A percentile compares a stretch with the other conserved stretches of the same genome.
Evolutionary conservation across 495 filamentous ascomycete species (phyloP).

Genomic region (Tirmania nivea): DNA sequence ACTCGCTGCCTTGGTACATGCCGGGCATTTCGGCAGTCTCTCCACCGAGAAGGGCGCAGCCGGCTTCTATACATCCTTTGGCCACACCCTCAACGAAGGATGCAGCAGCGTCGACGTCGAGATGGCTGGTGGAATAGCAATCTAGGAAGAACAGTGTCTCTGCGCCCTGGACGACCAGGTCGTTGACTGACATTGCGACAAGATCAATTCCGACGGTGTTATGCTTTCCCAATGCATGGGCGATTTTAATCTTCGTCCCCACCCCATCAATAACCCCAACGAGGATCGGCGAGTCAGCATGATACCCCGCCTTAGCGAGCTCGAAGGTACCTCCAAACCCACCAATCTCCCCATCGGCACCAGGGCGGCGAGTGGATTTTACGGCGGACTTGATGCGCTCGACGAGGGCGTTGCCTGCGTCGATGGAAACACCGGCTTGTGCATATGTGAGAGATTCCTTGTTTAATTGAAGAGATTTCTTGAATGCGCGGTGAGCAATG

Average conservation of each 20-base stretch:
- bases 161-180: conserved; percentile 84
- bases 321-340: conserved; percentile 87
- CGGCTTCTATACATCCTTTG: conserved; percentile 55
- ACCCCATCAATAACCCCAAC: conserved; percentile 89
- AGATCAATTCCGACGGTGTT: conserved; percentile 87
- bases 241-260: conserved; percentile 89
- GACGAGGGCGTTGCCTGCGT: conserved; percentile 77
- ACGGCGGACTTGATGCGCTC: conserved; percentile 71
- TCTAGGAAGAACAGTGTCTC: conserved; percentile 89
- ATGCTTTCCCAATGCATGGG: conserved; percentile 68
- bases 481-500: conserved; percentile 47
- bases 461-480: conserved; percentile 1
- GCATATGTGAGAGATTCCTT: conserved; percentile 56
- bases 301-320: conserved; percentile 53
- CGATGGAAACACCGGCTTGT: conserved; percentile 76
- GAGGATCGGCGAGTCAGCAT: conserved; percentile 42
- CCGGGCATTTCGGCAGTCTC: conserved; percentile 97
- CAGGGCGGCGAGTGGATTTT: conserved; percentile 53
- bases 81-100: conserved; percentile 75
- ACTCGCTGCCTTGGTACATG: conserved; percentile 61
- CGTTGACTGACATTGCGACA: conserved; percentile 97
- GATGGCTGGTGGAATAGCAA: conserved; percentile 75
- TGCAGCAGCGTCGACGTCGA: conserved; percentile 53
- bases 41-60: conserved; percentile 78
- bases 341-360: conserved; percentile 76